Evolutionary conservation across 225 moss, liverwort and hornwort genomes (phyloP).

Genomic region (Neckera pumila): DNA sequence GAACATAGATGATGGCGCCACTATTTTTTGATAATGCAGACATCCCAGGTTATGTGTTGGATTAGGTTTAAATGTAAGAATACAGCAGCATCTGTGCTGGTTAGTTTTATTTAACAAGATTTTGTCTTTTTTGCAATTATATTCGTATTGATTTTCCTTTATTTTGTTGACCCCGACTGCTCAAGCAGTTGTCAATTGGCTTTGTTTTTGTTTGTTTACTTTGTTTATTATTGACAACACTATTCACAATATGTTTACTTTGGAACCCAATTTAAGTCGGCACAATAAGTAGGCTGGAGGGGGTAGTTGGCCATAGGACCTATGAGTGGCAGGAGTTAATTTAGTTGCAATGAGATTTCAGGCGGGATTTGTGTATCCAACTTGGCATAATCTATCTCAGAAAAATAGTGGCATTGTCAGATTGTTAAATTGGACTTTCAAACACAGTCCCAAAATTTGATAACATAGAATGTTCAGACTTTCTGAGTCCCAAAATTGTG

Average conservation of each 20-base stretch:
- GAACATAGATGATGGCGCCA: neutral
- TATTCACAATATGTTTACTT: neutral
- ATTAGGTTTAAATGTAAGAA: neutral
- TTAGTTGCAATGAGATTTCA: neutral
- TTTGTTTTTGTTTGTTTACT: neutral
- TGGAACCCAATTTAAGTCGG: neutral
- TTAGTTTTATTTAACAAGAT: neutral
- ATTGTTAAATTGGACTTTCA: neutral
- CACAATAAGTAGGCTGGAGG: neutral
- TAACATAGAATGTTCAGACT: too few species aligned
- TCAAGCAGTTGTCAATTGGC: neutral
- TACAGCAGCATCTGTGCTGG: neutral
- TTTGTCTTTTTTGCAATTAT: neutral
- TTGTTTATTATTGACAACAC: neutral
- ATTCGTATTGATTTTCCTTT: neutral
- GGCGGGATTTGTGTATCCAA: neutral
- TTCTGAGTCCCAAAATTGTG: neutral
- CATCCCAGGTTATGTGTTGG: neutral
- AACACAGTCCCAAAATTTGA: too few species aligned
- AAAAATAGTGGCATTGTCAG: neutral
- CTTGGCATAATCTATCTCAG: neutral
- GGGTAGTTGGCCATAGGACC: neutral
- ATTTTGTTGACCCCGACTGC: neutral
- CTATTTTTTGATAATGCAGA: constrained; percentile 14
- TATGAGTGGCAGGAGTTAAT: neutral